A percentile compares a stretch with the other conserved stretches of the same genome.
phyloP scores from a whole-genome alignment of 2,329 filamentous ascomycete genomes.

The Fusarium annulatum region DNA sequence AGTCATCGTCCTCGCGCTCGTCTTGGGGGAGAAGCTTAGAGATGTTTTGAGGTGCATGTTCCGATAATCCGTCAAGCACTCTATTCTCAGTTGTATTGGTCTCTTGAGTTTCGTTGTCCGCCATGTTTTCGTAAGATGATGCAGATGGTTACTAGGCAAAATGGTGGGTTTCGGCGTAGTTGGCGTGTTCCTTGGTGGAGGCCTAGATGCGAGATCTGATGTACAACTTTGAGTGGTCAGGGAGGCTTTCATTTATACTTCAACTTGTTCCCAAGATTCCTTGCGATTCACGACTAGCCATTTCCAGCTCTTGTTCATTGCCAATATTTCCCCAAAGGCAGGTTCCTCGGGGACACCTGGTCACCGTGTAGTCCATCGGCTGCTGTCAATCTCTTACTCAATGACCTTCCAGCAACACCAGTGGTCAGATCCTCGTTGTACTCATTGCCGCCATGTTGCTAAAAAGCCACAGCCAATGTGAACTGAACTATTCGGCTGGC shows the following conservation, averaged over 20 bases:
- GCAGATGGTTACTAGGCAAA: no score
- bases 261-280: neutral
- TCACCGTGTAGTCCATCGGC: neutral
- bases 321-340: neutral
- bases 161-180: no score
- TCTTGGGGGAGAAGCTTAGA: neutral
- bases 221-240: no score
- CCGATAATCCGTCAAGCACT: neutral
- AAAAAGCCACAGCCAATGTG: neutral
- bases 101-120: neutral
- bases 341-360: accelerated
- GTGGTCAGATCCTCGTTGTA: neutral
- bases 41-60: neutral
- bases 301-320: neutral
- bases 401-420: neutral
- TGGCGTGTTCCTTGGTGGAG: accelerated
- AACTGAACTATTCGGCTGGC: neutral
- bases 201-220: accelerated
- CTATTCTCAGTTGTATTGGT: neutral
- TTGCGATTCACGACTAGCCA: neutral
- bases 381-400: neutral
- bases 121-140: neutral
- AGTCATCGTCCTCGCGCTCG: neutral
- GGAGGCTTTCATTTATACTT: neutral
- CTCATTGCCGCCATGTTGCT: neutral